Percentiles rank a stretch among this genome's conserved stretches.
Evolutionary conservation across 345 rosid species (phyloP).

Genomic region (Trapa incisa): DNA sequence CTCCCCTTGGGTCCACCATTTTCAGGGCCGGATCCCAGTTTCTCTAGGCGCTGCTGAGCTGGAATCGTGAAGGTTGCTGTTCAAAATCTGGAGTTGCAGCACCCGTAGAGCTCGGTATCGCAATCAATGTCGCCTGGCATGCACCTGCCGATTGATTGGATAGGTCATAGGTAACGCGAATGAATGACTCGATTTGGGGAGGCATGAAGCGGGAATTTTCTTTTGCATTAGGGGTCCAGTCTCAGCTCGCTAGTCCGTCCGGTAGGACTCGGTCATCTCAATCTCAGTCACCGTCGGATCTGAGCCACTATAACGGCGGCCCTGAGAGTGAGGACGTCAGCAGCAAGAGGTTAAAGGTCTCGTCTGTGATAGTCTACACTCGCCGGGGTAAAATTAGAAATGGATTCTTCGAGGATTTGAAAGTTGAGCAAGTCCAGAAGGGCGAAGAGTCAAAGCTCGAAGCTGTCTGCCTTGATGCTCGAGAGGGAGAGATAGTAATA

Average conservation of each 20-base stretch:
- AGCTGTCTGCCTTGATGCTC: neutral
- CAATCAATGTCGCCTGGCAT: neutral
- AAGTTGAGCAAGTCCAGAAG: neutral
- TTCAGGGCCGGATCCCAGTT: neutral
- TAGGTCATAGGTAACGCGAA: neutral
- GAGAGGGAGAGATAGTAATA: neutral
- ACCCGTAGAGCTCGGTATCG: neutral
- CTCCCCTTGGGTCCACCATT: neutral
- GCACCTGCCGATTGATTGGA: neutral
- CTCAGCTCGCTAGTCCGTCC: slow-evolving; percentile 19
- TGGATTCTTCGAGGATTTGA: slow-evolving; percentile 1
- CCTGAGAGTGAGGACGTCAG: slow-evolving; percentile 24
- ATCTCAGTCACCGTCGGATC: slow-evolving; percentile 19
- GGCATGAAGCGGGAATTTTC: slow-evolving; percentile 52
- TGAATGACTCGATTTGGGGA: slow-evolving; percentile 12
- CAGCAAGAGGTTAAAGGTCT: slow-evolving; percentile 45
- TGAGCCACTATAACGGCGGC: slow-evolving; percentile 19
- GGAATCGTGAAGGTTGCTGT: neutral
- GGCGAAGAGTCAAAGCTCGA: neutral
- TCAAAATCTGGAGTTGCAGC: neutral
- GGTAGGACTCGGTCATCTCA: slow-evolving; percentile 22
- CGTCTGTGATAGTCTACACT: slow-evolving; percentile 58
- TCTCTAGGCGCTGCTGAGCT: neutral
- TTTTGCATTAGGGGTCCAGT: slow-evolving; percentile 17
- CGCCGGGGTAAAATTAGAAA: slow-evolving; percentile 35